Conservation (phyloP, 352 stramenopile species). For the Pythium vanterpoolii region DNA sequence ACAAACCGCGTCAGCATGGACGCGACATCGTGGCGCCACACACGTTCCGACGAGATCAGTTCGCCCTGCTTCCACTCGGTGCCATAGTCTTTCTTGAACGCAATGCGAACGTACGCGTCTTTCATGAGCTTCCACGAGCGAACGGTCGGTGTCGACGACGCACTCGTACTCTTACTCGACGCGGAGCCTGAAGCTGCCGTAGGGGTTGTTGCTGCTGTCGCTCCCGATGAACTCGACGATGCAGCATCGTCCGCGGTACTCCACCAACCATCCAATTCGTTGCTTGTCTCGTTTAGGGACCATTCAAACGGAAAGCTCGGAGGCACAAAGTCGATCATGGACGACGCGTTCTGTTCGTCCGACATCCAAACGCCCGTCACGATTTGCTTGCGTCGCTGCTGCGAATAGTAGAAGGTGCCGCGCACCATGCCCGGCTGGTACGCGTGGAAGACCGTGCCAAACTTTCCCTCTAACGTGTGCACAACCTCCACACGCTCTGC, state of each 20-base stretch:
- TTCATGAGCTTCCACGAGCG: slow-evolving; percentile 74
- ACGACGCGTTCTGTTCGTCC: slow-evolving; percentile 36
- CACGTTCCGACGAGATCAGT: slow-evolving; percentile 78
- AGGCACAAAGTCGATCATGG: slow-evolving; percentile 61
- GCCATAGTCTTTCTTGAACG: slow-evolving; percentile 89
- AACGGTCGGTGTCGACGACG: slow-evolving; percentile 7
- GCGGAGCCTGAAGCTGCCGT: background rate
- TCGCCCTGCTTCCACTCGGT: slow-evolving; percentile 81
- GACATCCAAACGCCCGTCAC: slow-evolving; percentile 68
- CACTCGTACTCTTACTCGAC: slow-evolving; percentile 3
- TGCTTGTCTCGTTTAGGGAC: slow-evolving; percentile 42
- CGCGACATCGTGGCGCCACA: slow-evolving; percentile 78
- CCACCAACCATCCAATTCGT: slow-evolving; percentile 77
- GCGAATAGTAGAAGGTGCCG: slow-evolving; percentile 43
- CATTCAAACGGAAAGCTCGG: slow-evolving; percentile 70
- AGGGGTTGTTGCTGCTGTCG: background rate
- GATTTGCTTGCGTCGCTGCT: slow-evolving; percentile 25
- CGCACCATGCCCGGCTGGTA: slow-evolving; percentile 55
- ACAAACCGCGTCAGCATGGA: slow-evolving; percentile 84
- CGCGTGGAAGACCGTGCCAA: slow-evolving; percentile 68
- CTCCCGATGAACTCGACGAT: slow-evolving; percentile 10
- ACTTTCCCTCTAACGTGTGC: slow-evolving; percentile 61
- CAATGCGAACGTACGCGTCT: slow-evolving; percentile 81
- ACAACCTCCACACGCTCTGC: slow-evolving; percentile 45
- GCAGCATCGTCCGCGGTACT: slow-evolving; percentile 40